Conservation (phyloP, 2,329 filamentous ascomycete genomes). For the Raffaelea arxii region DNA sequence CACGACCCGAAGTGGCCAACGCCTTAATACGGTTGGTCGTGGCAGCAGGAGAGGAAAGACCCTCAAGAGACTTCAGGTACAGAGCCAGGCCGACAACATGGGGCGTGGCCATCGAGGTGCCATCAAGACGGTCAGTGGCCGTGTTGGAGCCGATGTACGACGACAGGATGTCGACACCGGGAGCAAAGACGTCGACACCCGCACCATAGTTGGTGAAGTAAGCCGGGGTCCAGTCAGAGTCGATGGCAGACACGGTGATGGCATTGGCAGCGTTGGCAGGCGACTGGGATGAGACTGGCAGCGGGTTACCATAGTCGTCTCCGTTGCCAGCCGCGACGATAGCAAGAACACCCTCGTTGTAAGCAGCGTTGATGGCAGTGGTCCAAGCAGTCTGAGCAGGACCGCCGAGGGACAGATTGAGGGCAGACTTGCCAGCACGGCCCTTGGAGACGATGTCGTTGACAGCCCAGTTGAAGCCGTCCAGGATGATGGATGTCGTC, state of each 20-base stretch:
- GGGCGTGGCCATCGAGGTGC: conserved; percentile 34
- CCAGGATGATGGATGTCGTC: conserved; percentile 11
- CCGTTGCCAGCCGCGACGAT: conserved; percentile 32
- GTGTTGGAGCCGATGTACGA: conserved; percentile 33
- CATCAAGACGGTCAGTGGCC: conserved; percentile 27
- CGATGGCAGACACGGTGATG: conserved; percentile 31
- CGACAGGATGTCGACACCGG: conserved; percentile 31
- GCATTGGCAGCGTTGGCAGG: conserved; percentile 18
- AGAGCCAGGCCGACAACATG: conserved; percentile 32
- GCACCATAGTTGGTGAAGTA: conserved; percentile 36
- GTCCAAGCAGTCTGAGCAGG: conserved; percentile 21
- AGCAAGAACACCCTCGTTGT: conserved; percentile 24
- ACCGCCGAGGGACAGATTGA: conserved; percentile 50
- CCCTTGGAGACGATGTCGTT: conserved; percentile 18
- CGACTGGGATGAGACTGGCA: conserved; percentile 22
- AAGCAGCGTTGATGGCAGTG: conserved; percentile 24
- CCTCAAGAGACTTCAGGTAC: conserved; percentile 36
- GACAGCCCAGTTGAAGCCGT: conserved; percentile 16
- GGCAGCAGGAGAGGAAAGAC: conserved; percentile 13
- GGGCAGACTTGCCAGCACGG: conserved; percentile 40
- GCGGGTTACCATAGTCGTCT: conserved; percentile 19
- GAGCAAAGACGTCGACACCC: conserved; percentile 34
- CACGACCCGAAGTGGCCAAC: conserved; percentile 6
- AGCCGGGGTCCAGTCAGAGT: conserved; percentile 21
- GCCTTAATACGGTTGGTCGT: conserved; percentile 7